These are phyloP conservation scores for Gossypium lobatum DNA, from an alignment of 441 rosid genomes.

Conservation along the genomic window DNA sequence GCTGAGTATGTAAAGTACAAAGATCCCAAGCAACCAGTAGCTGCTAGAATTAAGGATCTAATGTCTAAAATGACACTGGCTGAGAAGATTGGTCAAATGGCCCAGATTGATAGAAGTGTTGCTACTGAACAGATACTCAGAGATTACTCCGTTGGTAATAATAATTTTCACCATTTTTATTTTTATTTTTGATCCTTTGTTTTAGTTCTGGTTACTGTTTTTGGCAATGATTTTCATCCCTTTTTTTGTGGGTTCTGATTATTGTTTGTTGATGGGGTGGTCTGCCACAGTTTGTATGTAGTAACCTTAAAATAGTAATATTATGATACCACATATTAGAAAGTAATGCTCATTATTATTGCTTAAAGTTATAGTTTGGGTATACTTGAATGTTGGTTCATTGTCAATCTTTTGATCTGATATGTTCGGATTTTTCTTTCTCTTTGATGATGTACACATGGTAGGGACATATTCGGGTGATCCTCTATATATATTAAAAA, in stretches of 20 bases:
- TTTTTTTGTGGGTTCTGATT: not conserved
- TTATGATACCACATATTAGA: not conserved
- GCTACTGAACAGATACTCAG: conserved; percentile 45
- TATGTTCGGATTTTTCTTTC: not conserved
- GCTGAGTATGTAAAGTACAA: conserved; percentile 44
- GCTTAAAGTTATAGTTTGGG: not conserved
- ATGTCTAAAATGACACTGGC: conserved; percentile 56
- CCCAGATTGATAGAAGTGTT: conserved; percentile 53
- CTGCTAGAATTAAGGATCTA: conserved; percentile 51
- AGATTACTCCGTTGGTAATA: conserved; percentile 52
- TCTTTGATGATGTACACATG: not conserved
- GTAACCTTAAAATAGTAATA: not conserved
- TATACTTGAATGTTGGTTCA: not conserved
- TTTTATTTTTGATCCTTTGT: not conserved
- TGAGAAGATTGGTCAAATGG: conserved; percentile 88
- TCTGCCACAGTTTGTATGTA: not conserved
- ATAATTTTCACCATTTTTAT: not conserved
- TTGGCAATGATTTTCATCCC: not conserved
- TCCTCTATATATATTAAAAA: not conserved
- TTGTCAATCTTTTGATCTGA: not conserved
- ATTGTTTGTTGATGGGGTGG: not conserved
- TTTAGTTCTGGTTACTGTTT: not conserved
- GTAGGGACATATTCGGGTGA: not conserved
- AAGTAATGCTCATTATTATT: not conserved
- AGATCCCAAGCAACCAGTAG: conserved; percentile 48